A percentile compares a stretch with the other conserved stretches of the same genome.
These are phyloP conservation scores for Eustoma russellianum DNA, from an alignment of 257 asterid species.

Conservation along the genomic window DNA sequence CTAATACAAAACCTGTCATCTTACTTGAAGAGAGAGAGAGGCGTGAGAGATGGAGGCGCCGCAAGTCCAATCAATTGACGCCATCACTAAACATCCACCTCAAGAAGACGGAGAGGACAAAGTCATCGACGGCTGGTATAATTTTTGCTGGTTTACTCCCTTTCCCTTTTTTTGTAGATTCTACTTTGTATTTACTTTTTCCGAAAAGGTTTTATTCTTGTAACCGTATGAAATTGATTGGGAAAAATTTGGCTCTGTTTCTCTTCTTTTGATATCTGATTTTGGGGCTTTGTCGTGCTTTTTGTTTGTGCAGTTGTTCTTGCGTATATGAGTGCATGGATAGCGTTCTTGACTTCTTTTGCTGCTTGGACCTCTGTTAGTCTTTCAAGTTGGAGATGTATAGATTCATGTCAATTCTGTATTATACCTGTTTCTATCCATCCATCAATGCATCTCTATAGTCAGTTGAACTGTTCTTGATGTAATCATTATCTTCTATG, in stretches of 20 bases:
- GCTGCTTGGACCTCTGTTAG: conserved; percentile 41
- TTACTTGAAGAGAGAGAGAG: too few relatives aligned
- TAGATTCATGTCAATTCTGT: too few relatives aligned
- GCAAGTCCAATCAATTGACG: conserved; percentile 38
- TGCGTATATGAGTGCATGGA: conserved; percentile 58
- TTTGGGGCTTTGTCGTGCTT: conserved; percentile 6
- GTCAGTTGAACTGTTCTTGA: too few relatives aligned
- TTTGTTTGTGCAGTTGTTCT: conserved; percentile 40
- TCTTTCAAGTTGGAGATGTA: neutral
- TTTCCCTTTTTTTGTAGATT: neutral
- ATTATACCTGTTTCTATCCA: too few relatives aligned
- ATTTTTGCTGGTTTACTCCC: neutral
- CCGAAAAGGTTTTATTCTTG: too few relatives aligned
- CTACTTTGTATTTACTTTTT: too few relatives aligned
- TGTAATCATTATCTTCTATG: too few relatives aligned
- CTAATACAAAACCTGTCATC: too few relatives aligned
- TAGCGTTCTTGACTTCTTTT: conserved; percentile 35
- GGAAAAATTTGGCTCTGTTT: neutral
- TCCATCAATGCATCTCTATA: too few relatives aligned
- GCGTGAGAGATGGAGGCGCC: conserved; percentile 65
- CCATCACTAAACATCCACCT: conserved; percentile 26
- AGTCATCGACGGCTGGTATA: conserved; percentile 41
- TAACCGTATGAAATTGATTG: neutral
- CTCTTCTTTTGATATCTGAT: neutral
- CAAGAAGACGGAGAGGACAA: conserved; percentile 45